A percentile compares a stretch with the other conserved stretches of the same genome.
phyloP scores from a whole-genome alignment of 495 filamentous ascomycete species.

The Penicillium herquei region DNA sequence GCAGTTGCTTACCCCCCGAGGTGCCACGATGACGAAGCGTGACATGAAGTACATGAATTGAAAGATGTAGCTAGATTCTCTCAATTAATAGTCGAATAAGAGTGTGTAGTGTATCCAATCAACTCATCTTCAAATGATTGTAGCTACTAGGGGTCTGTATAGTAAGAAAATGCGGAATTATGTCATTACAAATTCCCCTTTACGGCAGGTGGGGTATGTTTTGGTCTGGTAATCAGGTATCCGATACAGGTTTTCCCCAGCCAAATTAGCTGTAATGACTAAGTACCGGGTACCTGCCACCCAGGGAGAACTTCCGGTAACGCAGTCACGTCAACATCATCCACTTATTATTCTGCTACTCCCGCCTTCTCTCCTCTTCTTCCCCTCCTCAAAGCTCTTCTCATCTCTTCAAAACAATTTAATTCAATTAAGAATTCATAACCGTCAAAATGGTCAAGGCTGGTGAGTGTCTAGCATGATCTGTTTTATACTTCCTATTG shows the following conservation, averaged over 20 bases:
- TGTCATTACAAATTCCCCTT: slow-evolving; percentile 27
- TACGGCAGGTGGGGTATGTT: slow-evolving; percentile 33
- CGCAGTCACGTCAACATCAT: slow-evolving; percentile 33
- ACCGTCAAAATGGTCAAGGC: slow-evolving; percentile 90
- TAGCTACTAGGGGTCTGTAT: not conserved
- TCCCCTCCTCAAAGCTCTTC: slow-evolving; percentile 10
- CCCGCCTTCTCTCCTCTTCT: slow-evolving; percentile 14
- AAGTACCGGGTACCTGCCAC: slow-evolving; percentile 8
- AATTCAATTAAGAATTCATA: slow-evolving; percentile 16
- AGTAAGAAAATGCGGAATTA: slow-evolving; percentile 12
- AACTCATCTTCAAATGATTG: not conserved
- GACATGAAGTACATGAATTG: not conserved
- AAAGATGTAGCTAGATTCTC: not conserved
- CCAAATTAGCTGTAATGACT: not conserved
- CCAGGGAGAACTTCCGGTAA: not conserved
- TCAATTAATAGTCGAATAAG: not conserved
- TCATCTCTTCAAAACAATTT: slow-evolving; percentile 6
- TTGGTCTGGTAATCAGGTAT: slow-evolving; percentile 11
- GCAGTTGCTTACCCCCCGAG: slow-evolving; percentile 6
- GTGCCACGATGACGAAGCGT: not conserved
- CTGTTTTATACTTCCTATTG: not conserved
- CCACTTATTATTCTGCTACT: slow-evolving; percentile 28
- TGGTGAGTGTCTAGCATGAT: slow-evolving; percentile 57
- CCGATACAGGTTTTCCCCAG: not conserved
- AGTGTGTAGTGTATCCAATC: not conserved